These are phyloP conservation scores for Lasiosphaeria ovina DNA, from an alignment of 495 filamentous ascomycete genomes.

Conservation along the genomic window DNA sequence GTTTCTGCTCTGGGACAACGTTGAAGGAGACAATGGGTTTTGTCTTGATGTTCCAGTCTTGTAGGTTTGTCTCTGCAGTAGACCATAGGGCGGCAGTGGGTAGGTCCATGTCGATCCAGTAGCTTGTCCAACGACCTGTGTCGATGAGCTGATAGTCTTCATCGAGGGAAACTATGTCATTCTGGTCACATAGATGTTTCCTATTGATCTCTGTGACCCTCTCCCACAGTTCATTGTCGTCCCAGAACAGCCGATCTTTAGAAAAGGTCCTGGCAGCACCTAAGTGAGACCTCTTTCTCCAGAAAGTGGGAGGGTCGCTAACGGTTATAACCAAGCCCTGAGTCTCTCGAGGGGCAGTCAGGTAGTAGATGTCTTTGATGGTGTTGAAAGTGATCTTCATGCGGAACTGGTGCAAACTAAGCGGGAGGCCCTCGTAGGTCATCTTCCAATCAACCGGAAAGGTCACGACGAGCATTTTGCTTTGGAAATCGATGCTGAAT, in stretches of 20 bases:
- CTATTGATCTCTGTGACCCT: slow-evolving; percentile 69
- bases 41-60: slow-evolving; percentile 70
- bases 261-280: slow-evolving; percentile 42
- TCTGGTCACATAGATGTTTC: slow-evolving; percentile 34
- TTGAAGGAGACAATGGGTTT: slow-evolving; percentile 30
- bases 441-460: slow-evolving; percentile 17
- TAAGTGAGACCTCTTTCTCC: slow-evolving; percentile 42
- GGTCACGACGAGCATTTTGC: slow-evolving; percentile 41
- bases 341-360: slow-evolving; percentile 29
- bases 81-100: slow-evolving; percentile 33
- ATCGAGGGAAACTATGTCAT: slow-evolving; percentile 50
- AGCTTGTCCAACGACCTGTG: slow-evolving; percentile 75
- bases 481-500: slow-evolving; percentile 45
- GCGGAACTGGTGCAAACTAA: slow-evolving; percentile 44
- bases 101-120: slow-evolving; percentile 52
- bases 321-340: slow-evolving; percentile 58
- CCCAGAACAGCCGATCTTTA: slow-evolving; percentile 56
- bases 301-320: slow-evolving; percentile 64
- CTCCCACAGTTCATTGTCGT: slow-evolving; percentile 66
- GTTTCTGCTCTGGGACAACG: slow-evolving; percentile 17
- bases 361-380: slow-evolving; percentile 54
- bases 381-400: slow-evolving; percentile 59
- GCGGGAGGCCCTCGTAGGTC: slow-evolving; percentile 9
- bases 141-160: slow-evolving; percentile 63
- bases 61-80: slow-evolving; percentile 53